These are phyloP conservation scores for Babesia gibsoni DNA, from an alignment of 169 alveolate species.

Conservation along the genomic window DNA sequence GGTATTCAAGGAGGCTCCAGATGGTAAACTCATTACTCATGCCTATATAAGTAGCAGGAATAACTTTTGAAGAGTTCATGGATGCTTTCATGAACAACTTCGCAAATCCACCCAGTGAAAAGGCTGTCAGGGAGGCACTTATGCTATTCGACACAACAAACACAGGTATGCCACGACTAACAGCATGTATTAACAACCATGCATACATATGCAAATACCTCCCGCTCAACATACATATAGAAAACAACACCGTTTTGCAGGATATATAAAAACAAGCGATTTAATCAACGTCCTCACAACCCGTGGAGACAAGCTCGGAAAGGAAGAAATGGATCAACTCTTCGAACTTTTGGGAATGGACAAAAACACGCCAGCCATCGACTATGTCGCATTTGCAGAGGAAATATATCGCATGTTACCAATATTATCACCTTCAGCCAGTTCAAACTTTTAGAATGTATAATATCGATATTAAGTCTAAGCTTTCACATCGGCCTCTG, in stretches of 20 bases:
- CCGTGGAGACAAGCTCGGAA: slow-evolving; percentile 51
- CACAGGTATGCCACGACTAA: slow-evolving; percentile 25
- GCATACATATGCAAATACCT: neutral
- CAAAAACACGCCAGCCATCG: slow-evolving; percentile 14
- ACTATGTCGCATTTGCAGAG: slow-evolving; percentile 45
- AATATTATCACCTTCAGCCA: slow-evolving; percentile 8
- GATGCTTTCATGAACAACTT: slow-evolving; percentile 29
- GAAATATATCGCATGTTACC: slow-evolving; percentile 48
- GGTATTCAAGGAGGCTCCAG: slow-evolving; percentile 50
- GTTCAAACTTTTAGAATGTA: neutral
- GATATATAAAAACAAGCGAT: slow-evolving; percentile 40
- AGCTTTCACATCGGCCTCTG: slow-evolving; percentile 67
- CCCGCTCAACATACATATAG: neutral
- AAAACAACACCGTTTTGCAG: neutral
- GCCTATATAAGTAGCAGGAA: slow-evolving; percentile 4
- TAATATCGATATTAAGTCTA: neutral
- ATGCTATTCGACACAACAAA: slow-evolving; percentile 37
- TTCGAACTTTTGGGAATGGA: slow-evolving; percentile 37
- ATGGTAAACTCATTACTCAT: slow-evolving; percentile 7
- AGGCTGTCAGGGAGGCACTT: slow-evolving; percentile 52
- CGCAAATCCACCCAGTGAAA: slow-evolving; percentile 56
- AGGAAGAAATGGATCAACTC: slow-evolving; percentile 38
- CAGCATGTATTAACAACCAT: neutral
- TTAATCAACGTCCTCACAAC: slow-evolving; percentile 37
- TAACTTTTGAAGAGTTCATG: slow-evolving; percentile 44